Percentiles rank a stretch among this genome's conserved stretches.
phyloP scores from a whole-genome alignment of 495 filamentous ascomycete species.

The Podospora sp. region DNA sequence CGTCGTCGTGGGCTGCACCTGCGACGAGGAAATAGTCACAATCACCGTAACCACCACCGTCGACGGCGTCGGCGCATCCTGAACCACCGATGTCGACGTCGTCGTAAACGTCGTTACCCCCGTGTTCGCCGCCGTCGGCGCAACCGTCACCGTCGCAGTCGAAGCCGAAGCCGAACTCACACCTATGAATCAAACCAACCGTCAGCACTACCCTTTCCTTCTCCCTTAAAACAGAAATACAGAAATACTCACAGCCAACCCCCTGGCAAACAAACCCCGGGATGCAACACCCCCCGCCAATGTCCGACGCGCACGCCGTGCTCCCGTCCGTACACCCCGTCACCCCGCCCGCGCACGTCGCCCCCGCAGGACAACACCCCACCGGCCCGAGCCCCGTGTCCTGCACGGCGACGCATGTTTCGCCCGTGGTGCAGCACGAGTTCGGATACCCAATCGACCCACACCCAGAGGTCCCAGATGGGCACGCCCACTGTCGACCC shows the following conservation, averaged over 20 bases:
- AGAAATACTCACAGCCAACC: conserved; percentile 69
- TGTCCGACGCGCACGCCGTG: conserved; percentile 63
- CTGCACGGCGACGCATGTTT: conserved; percentile 70
- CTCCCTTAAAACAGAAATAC: conserved; percentile 1
- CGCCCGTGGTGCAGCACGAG: conserved; percentile 71
- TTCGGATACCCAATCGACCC: conserved; percentile 68
- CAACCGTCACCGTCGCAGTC: conserved; percentile 39
- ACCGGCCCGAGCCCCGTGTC: conserved; percentile 76
- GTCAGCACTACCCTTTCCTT: too few species aligned
- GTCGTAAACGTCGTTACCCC: conserved; percentile 31
- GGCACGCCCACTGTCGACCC: conserved; percentile 70
- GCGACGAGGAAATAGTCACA: conserved; percentile 39
- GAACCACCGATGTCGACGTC: conserved; percentile 32
- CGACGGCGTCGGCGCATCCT: conserved; percentile 24
- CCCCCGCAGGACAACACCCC: conserved; percentile 80
- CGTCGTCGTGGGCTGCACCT: conserved; percentile 30
- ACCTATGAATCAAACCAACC: conserved; percentile 27
- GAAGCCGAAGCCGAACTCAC: conserved; percentile 33
- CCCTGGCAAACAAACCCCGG: conserved; percentile 76
- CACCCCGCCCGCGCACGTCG: conserved; percentile 67
- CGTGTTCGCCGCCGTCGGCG: conserved; percentile 39
- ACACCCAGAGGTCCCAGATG: conserved; percentile 68
- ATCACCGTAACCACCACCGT: conserved; percentile 41
- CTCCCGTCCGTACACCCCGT: conserved; percentile 65
- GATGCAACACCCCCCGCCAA: conserved; percentile 89